Conservation (phyloP, 257 asterid species). For the Anisodus acutangulus region DNA sequence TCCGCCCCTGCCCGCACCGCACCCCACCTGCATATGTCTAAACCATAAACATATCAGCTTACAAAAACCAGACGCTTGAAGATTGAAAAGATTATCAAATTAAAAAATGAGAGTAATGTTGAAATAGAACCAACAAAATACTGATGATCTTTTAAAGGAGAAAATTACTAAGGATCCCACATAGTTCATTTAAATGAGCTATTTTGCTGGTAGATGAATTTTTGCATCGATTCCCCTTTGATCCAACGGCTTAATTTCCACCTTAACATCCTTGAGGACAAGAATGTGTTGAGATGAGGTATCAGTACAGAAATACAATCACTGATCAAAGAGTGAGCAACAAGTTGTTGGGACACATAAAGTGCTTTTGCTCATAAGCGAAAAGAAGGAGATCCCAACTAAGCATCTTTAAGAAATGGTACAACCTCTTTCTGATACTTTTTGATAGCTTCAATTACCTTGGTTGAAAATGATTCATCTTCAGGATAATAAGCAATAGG, state of each 20-base stretch:
- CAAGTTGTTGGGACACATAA: not conserved
- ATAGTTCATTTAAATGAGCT: not conserved
- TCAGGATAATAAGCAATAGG: slow-evolving; percentile 85
- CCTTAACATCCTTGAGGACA: not conserved
- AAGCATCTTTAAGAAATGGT: slow-evolving; percentile 49
- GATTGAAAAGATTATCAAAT: too few species aligned
- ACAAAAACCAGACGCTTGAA: too few species aligned
- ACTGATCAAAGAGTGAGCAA: too few species aligned
- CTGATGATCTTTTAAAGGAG: not conserved
- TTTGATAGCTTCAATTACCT: slow-evolving; percentile 59
- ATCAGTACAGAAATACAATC: too few species aligned
- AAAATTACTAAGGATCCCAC: not conserved
- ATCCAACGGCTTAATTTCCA: too few species aligned
- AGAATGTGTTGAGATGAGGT: too few species aligned
- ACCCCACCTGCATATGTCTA: too few species aligned
- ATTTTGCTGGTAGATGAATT: not conserved
- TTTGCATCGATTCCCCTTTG: too few species aligned
- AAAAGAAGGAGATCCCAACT: not conserved
- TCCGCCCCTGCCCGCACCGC: too few species aligned
- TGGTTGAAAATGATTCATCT: slow-evolving; percentile 51
- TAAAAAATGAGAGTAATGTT: not conserved
- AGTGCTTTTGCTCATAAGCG: not conserved
- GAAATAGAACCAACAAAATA: not conserved
- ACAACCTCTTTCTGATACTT: slow-evolving; percentile 46
- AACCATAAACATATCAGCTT: too few species aligned